Evolutionary conservation across 2,329 filamentous ascomycete species (phyloP), one percentile per base, ranked within the genome.

Genomic region (Hortaea sp.): DNA sequence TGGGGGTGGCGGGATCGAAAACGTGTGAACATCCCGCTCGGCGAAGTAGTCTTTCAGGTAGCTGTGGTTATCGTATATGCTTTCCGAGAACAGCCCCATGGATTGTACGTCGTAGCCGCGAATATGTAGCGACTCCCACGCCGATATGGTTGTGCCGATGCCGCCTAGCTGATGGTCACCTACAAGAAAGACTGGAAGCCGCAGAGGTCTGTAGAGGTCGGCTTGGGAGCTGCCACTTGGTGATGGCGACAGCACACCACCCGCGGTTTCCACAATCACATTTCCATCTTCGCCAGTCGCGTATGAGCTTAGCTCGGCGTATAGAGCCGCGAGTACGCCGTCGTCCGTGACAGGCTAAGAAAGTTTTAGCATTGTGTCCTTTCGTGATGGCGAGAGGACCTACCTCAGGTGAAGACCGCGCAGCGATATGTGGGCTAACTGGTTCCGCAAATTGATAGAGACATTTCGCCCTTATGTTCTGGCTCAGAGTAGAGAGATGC

Each of bases 391-490:
- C n/a, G 27, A n/a, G 20, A 20, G 20, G 28, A 9, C 48, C 12
- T 46, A 57, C 52, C 44, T 51, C 50, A 10, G 48, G 44, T 13
- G 57, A 56, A 5, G 49, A 50, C 28, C 63, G 69, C 4, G 83
- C 85, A 13, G 85, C 85, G 11, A 85, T 71, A 65, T 94, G 86
- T 7, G 87, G 87, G 61, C 86, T 92, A 47, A 87, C 76, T 1
- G 87, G 79, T 10, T 84, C 73, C 38, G 80, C 73, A 57, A 85
- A 92, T 56, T 88, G 82, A 51, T 81, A 82, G 1, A 94, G 67
- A 52, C 76, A 80, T 52, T 71, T 72, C 5, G 83, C 81, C 47
- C 72, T 68, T 2, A 76, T 72, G 1, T 69, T 71, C 0, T 73
- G 69, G 0, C 79, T 74, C 61, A 79, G 84, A 44, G 64, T 75